Base-by-base conservation (phyloP, 768 basidiomycete species). In the Lentinula detonsa region DNA sequence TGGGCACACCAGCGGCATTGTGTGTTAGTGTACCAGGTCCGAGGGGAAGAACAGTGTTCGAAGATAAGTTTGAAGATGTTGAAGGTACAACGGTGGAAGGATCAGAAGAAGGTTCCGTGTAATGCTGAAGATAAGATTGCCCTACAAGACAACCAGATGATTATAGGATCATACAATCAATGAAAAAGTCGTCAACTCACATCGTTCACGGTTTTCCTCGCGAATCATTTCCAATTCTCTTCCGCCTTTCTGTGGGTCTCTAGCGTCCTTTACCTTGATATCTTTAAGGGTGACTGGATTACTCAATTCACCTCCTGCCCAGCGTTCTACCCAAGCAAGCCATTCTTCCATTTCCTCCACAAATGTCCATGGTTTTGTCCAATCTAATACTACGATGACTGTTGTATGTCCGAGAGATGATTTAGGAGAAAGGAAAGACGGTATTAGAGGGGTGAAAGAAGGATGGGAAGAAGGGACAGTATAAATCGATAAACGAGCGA, bases 351-450 rank as follows among this genome's bases (percentile, higher is more conserved):
- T 74, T 67, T 98, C 90, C 13, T 89, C 84, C 1, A 97, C 76
- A 71, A 98, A 98, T 1, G 87, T 84, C 86, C 93, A 95, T 1
- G 96, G 96, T 65, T 84, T 84, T 65, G 94, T 96, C 96, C 97
- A 99, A 72, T 99, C 96, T 9, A 99, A 76, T 0, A 88, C 85
- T 66, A 98, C 90, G 68, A 97, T 75, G 49, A 94, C 85, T 34
- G 92, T 77, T 0, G 90, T 88, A 64, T 92, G 87, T 2, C 83
- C 81, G 11, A 93, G 73, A 5, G 84, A 76, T 33, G 81, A 75
- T 60, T 84, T 79, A 1, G 93, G 87, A 1, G 91, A 90, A 28
- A 95, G 73, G 64, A 93, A 91, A 62, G 88, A 84, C 0, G 93
- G 91, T 0, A 96, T 66, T 34, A 96, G 73, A 11, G 85, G 74